A percentile compares a stretch with the other conserved stretches of the same genome.
Evolutionary conservation across 2,329 filamentous ascomycete genomes (phyloP).

Genomic region (Pseudocercospora musae): DNA sequence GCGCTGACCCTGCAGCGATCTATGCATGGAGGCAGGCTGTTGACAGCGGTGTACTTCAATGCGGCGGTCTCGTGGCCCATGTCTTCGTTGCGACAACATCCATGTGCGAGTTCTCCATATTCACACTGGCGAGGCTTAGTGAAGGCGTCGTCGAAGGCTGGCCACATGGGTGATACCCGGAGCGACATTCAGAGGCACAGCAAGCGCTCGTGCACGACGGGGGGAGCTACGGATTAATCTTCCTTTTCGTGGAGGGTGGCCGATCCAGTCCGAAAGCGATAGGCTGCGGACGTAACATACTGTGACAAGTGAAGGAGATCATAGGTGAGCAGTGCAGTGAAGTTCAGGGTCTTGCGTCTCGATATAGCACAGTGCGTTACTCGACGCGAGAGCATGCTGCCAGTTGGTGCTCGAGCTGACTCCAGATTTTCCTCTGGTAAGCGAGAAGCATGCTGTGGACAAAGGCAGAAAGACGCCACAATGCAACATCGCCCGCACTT

Average conservation of each 20-base stretch:
- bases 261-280: not conserved
- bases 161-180: slow-evolving; percentile 10
- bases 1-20: not conserved
- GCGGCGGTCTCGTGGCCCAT: slow-evolving; percentile 2
- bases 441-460: not conserved
- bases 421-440: not conserved
- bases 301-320: not conserved
- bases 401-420: not conserved
- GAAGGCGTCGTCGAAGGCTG: slow-evolving; percentile 9
- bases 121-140: slow-evolving; percentile 6
- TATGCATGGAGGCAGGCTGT: not conserved
- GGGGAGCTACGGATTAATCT: slow-evolving; percentile 6
- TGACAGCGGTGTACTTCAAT: not conserved
- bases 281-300: not conserved
- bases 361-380: slow-evolving; percentile 4
- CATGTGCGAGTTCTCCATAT: slow-evolving; percentile 7
- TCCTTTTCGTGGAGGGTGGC: slow-evolving; percentile 3
- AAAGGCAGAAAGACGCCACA: slow-evolving; percentile 1
- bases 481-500: not conserved
- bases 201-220: slow-evolving; percentile 13
- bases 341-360: not conserved
- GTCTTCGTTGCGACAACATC: slow-evolving; percentile 15
- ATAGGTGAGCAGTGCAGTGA: not conserved
- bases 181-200: slow-evolving; percentile 1
- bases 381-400: not conserved